Evolutionary conservation across 1,139 yeast species (phyloP).

Genomic region (Yamadazyma atmosphaerica): DNA sequence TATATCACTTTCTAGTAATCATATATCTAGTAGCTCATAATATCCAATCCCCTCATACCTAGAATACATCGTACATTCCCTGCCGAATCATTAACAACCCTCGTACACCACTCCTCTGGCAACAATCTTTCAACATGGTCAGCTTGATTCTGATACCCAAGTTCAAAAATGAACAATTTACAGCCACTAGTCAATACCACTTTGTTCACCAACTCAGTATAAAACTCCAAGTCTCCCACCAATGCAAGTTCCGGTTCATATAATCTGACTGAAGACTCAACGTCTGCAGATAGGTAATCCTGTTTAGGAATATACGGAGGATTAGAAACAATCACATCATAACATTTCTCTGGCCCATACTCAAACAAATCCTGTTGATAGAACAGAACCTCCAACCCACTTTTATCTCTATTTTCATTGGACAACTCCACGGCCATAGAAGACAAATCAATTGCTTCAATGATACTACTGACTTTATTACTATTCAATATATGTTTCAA

Average conservation of each 20-base stretch:
- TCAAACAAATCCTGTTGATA: constrained; percentile 28
- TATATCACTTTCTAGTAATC: no score
- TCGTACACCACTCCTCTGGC: constrained; percentile 27
- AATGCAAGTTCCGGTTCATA: constrained; percentile 82
- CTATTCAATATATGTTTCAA: constrained; percentile 34
- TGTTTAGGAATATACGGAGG: constrained; percentile 80
- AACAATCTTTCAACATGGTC: constrained; percentile 20
- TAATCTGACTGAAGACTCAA: constrained; percentile 59
- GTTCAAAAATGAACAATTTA: constrained; percentile 42
- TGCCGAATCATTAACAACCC: constrained; percentile 27
- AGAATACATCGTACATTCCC: constrained; percentile 39
- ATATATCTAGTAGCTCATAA: no score
- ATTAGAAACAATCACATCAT: constrained; percentile 70
- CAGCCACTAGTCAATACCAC: constrained; percentile 39
- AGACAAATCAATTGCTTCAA: constrained; percentile 54
- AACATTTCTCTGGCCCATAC: constrained; percentile 1
- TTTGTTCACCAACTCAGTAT: constrained; percentile 50
- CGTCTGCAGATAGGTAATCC: constrained; percentile 43
- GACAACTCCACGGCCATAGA: constrained; percentile 53
- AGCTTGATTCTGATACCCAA: constrained; percentile 41
- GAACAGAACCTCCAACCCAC: constrained; percentile 18
- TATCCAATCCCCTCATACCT: constrained; percentile 21
- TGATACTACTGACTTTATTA: constrained; percentile 5
- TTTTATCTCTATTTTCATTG: constrained; percentile 35
- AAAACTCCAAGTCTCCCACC: constrained; percentile 74